Evolutionary conservation across 805 yeast species (phyloP).

Genomic region (Wickerhamomyces bisporus): DNA sequence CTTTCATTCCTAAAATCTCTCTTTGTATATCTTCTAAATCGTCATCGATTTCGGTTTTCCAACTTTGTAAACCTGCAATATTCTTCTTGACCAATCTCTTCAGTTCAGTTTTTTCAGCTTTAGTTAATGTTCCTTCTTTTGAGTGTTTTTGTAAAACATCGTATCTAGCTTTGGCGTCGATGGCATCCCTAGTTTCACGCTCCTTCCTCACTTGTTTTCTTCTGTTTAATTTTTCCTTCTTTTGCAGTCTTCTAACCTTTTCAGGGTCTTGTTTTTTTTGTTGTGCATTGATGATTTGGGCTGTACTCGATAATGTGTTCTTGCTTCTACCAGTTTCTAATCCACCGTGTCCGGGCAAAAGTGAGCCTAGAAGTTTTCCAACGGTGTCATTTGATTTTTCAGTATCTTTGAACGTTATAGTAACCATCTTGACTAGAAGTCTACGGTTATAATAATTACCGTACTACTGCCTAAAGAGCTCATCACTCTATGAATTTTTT

Average conservation of each 20-base stretch:
- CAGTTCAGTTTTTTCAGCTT: conserved; percentile 30
- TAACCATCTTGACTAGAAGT: neutral
- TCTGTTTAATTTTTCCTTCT: conserved; percentile 27
- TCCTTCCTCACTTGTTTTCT: conserved; percentile 21
- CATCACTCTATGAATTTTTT: neutral
- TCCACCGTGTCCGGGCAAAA: conserved; percentile 33
- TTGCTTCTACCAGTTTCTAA: conserved; percentile 6
- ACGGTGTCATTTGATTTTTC: conserved; percentile 29
- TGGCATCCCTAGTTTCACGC: conserved; percentile 16
- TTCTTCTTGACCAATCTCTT: conserved; percentile 33
- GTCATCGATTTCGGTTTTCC: conserved; percentile 36
- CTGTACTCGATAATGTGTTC: conserved; percentile 25
- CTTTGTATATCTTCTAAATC: conserved; percentile 39
- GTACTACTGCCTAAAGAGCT: no score
- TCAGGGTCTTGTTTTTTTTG: conserved; percentile 30
- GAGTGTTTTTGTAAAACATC: conserved; percentile 30
- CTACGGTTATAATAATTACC: no score
- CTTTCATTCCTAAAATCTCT: conserved; percentile 39
- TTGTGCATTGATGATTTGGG: conserved; percentile 35
- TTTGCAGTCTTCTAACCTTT: conserved; percentile 29
- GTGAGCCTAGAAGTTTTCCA: conserved; percentile 32
- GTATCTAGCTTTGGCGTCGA: conserved; percentile 29
- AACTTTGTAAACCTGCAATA: conserved; percentile 32
- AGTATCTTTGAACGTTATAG: conserved; percentile 9
- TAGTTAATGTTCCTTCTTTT: conserved; percentile 25